Conservation (phyloP, 257 asterid species). For the Pogostemon cablin region DNA sequence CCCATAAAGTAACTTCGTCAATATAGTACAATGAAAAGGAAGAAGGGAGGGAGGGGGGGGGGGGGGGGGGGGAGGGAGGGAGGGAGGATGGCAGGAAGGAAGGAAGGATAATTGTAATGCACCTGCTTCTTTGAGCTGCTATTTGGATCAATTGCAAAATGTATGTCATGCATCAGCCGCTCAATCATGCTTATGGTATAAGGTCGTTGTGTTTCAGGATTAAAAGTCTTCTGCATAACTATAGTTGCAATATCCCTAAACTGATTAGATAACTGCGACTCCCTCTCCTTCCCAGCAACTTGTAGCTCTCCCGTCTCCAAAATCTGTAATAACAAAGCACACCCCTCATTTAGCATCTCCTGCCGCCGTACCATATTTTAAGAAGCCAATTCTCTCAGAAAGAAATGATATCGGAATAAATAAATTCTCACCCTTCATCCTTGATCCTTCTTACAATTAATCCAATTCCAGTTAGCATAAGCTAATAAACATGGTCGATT, state of each 20-base stretch:
- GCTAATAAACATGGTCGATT: not conserved
- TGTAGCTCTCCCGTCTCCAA: slow-evolving; percentile 97
- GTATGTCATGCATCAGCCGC: slow-evolving; percentile 93
- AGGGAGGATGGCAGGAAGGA: too few relatives aligned
- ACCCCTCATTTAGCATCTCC: slow-evolving; percentile 13
- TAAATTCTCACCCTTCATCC: too few relatives aligned
- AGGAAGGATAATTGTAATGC: slow-evolving; percentile 13
- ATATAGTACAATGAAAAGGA: slow-evolving; percentile 3
- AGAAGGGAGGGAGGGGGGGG: too few relatives aligned
- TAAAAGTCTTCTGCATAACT: slow-evolving; percentile 90
- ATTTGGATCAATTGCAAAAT: slow-evolving; percentile 88
- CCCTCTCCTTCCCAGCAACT: slow-evolving; percentile 98
- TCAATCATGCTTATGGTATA: slow-evolving; percentile 97
- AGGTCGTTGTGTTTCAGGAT: slow-evolving; percentile 90
- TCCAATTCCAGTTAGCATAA: slow-evolving; percentile 1
- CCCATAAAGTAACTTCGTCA: not conserved
- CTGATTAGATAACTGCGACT: slow-evolving; percentile 83
- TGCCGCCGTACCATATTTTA: not conserved
- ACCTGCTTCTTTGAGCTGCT: slow-evolving; percentile 98
- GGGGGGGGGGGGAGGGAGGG: too few relatives aligned
- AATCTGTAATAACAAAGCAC: slow-evolving; percentile 54
- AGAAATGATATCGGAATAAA: too few relatives aligned
- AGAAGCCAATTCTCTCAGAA: not conserved
- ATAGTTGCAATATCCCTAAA: slow-evolving; percentile 93
- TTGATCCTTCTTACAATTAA: too few relatives aligned